phyloP scores from a whole-genome alignment of 108 stramenopile species.

The Nannochloropsis salina region DNA sequence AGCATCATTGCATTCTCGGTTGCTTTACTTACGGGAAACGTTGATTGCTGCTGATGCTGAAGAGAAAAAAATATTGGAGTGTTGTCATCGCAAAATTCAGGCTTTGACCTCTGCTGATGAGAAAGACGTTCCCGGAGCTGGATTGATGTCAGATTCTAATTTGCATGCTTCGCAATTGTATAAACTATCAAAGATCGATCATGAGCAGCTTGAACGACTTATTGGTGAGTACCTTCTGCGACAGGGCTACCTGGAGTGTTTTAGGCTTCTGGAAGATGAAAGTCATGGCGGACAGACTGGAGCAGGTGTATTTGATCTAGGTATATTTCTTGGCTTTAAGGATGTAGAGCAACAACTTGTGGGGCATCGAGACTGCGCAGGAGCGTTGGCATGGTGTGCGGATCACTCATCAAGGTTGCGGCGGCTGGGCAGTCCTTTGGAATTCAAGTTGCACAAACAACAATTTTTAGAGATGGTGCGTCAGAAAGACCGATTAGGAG shows the following conservation, averaged over 20 bases:
- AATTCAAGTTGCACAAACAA: slow-evolving; percentile 38
- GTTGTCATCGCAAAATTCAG: not conserved
- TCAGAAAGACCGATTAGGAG: slow-evolving; percentile 23
- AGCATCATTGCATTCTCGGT: not conserved
- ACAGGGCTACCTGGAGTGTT: not conserved
- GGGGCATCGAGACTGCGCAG: not conserved
- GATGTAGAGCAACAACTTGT: not conserved
- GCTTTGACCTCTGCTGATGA: not conserved
- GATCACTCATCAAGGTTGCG: slow-evolving; percentile 43
- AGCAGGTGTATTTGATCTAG: slow-evolving; percentile 16
- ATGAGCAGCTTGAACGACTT: not conserved
- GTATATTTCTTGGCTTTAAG: not conserved
- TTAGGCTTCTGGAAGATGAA: not conserved
- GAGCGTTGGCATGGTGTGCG: slow-evolving; percentile 41
- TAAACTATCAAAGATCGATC: not conserved
- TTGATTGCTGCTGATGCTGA: not conserved
- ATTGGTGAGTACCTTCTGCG: not conserved
- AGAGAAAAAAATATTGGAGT: not conserved
- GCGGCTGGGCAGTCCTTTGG: slow-evolving; percentile 35
- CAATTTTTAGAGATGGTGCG: slow-evolving; percentile 42
- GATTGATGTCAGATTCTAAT: not conserved
- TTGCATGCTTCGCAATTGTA: not conserved
- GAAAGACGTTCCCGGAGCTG: not conserved
- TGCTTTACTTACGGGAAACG: not conserved
- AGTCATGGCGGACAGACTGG: not conserved